Evolutionary conservation across 176 grass and related monocot genomes (phyloP).

Genomic region (Eleusine indica): DNA sequence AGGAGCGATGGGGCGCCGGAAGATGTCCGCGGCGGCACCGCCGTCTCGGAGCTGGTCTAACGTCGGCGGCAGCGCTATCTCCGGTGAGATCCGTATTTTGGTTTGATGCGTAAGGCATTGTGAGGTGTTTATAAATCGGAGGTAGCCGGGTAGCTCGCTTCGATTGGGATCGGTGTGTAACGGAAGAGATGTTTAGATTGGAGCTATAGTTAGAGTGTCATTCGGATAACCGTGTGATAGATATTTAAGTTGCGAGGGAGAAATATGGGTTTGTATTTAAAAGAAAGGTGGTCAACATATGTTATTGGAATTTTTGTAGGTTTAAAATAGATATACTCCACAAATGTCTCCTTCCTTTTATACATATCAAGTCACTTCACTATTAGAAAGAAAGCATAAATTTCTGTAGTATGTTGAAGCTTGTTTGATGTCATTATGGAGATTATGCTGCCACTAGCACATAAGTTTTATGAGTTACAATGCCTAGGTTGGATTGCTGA

Average conservation of each 20-base stretch:
- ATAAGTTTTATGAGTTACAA: not conserved
- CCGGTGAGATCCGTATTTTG: constrained; percentile 49
- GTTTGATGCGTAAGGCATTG: constrained; percentile 5
- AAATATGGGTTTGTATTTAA: not conserved
- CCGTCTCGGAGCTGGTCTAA: constrained; percentile 35
- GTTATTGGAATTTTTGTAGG: not conserved
- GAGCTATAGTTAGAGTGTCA: not conserved
- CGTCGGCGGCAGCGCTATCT: constrained; percentile 25
- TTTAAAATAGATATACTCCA: not conserved
- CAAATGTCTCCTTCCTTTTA: constrained; percentile 4
- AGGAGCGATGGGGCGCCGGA: constrained; percentile 48
- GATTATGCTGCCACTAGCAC: not conserved
- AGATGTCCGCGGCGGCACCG: constrained; percentile 28
- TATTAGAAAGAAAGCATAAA: not conserved
- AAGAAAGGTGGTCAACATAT: not conserved
- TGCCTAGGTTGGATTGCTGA: not conserved
- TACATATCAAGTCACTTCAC: not conserved
- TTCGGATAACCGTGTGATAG: not conserved
- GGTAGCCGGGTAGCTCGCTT: constrained; percentile 10
- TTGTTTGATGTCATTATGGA: constrained; percentile 3
- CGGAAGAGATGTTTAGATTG: not conserved
- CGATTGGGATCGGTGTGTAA: not conserved
- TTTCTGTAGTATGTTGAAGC: not conserved
- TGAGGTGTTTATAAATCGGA: constrained; percentile 11
- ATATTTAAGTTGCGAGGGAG: not conserved